These are phyloP conservation scores for Begonia fuchsioides DNA, from an alignment of 306 rosid genomes.

Conservation along the genomic window DNA sequence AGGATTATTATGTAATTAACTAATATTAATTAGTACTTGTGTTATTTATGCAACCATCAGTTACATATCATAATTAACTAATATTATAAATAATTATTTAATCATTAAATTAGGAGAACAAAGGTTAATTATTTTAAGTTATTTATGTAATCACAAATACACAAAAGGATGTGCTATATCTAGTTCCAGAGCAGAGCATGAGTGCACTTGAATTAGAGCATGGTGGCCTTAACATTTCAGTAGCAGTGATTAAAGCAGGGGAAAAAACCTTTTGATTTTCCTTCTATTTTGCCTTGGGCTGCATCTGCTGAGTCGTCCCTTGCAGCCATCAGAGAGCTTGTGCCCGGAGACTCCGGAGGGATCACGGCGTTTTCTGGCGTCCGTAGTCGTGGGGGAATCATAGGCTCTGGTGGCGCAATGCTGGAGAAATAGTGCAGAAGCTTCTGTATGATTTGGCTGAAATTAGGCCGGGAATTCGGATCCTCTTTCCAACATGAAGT, in stretches of 20 bases:
- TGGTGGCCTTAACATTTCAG: slow-evolving; percentile 14
- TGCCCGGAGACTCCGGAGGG: slow-evolving; percentile 91
- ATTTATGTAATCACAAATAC: too few species aligned
- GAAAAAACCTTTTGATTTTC: slow-evolving; percentile 44
- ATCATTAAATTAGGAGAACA: too few species aligned
- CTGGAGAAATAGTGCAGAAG: slow-evolving; percentile 54
- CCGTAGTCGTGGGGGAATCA: slow-evolving; percentile 29
- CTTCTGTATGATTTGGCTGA: slow-evolving; percentile 74
- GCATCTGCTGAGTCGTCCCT: slow-evolving; percentile 39
- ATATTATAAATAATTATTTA: too few species aligned
- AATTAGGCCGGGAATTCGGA: slow-evolving; percentile 60
- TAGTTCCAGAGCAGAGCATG: too few species aligned
- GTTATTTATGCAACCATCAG: too few species aligned
- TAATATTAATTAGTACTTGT: too few species aligned
- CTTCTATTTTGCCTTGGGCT: slow-evolving; percentile 25
- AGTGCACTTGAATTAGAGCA: neutral
- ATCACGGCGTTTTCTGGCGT: slow-evolving; percentile 55
- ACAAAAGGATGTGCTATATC: too few species aligned
- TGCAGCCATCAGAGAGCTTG: slow-evolving; percentile 61
- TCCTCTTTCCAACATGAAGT: slow-evolving; percentile 94
- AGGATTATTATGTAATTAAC: too few species aligned
- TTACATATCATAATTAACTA: too few species aligned
- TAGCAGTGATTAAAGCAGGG: slow-evolving; percentile 63
- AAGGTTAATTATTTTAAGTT: too few species aligned
- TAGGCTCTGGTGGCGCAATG: slow-evolving; percentile 32